These are phyloP conservation scores for Emmonsiellopsis sp. DNA, from an alignment of 2,329 filamentous ascomycete genomes.

Conservation along the genomic window DNA sequence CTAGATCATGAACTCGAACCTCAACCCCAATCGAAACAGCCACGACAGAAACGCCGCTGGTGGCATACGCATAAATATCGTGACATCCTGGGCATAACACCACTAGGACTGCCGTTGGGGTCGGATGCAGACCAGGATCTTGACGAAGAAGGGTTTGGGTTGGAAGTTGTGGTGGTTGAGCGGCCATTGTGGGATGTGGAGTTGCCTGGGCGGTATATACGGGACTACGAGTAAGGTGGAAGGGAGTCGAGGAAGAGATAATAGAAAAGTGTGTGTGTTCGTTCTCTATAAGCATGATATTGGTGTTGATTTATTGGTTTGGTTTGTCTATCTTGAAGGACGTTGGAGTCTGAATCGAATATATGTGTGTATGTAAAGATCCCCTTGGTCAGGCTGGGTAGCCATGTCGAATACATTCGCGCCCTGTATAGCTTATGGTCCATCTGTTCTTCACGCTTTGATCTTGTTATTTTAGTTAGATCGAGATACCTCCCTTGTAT, in stretches of 20 bases:
- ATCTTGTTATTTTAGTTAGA: too few relatives aligned
- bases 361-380: too few relatives aligned
- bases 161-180: slow-evolving; percentile 82
- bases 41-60: slow-evolving; percentile 25
- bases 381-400: too few relatives aligned
- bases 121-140: slow-evolving; percentile 23
- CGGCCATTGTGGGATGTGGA: slow-evolving; percentile 76
- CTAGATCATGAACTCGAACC: slow-evolving; percentile 15
- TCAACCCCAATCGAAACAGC: slow-evolving; percentile 9
- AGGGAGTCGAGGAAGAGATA: background rate
- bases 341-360: too few relatives aligned
- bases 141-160: slow-evolving; percentile 15
- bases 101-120: slow-evolving; percentile 29
- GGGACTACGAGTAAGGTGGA: slow-evolving; percentile 38
- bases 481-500: too few relatives aligned
- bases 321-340: too few relatives aligned
- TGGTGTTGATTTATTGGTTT: too few relatives aligned
- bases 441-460: too few relatives aligned
- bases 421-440: too few relatives aligned
- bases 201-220: slow-evolving; percentile 61
- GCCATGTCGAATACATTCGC: too few relatives aligned
- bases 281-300: background rate
- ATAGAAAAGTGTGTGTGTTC: background rate
- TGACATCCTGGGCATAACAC: slow-evolving; percentile 71
- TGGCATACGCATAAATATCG: slow-evolving; percentile 93